Conservation (phyloP, 108 stramenopile species). For the Fragilaria crotonensis region DNA sequence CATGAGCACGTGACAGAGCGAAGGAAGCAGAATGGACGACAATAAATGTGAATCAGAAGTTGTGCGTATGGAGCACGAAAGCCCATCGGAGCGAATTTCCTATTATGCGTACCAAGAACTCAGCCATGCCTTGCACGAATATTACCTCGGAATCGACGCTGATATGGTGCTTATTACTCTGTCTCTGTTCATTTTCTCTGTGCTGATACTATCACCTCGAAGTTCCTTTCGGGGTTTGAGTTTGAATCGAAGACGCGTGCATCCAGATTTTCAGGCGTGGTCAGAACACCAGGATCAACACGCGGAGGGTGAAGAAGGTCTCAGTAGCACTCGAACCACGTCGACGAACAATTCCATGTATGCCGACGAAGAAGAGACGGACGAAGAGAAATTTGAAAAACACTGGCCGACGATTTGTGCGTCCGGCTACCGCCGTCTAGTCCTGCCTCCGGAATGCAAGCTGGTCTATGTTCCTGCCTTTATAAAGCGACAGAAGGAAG, state of each 20-base stretch:
- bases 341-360: constrained; percentile 1
- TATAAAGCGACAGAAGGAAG: constrained; percentile 2
- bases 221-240: not conserved
- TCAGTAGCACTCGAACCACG: not conserved
- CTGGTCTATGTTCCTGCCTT: constrained; percentile 30
- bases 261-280: not conserved
- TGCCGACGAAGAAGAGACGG: constrained; percentile 34
- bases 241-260: not conserved
- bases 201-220: not conserved
- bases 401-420: constrained; percentile 45
- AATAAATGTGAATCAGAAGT: too few relatives aligned
- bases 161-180: not conserved
- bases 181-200: not conserved
- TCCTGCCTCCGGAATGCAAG: constrained; percentile 70
- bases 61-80: not conserved
- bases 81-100: not conserved
- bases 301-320: not conserved
- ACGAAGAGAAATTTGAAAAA: constrained; percentile 64
- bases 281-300: not conserved
- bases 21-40: too few relatives aligned
- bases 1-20: too few relatives aligned
- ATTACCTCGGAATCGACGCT: not conserved
- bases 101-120: not conserved
- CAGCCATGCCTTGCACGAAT: not conserved
- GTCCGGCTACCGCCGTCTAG: constrained; percentile 39